Base-by-base conservation (phyloP, 345 rosid genomes). In the Populus deltoides region DNA sequence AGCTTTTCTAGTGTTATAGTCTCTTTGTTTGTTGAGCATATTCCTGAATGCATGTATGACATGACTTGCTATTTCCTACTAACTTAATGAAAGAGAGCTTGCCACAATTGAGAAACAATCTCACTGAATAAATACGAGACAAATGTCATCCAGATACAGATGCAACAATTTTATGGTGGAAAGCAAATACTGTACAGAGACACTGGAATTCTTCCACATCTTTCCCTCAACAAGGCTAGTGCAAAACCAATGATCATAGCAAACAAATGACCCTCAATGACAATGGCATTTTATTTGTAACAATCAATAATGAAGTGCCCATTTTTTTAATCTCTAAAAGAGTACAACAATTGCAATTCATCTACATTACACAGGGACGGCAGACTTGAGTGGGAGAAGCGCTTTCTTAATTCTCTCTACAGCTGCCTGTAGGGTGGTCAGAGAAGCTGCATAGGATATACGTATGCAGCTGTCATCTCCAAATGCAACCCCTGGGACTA, bases 401-500 rank as follows among this genome's bases (percentile, higher is more conserved):
- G 97, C 98, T 79, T 90, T 86, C 87, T 82, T 94, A 68, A 96
- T 92, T 82, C 94, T 90, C 85, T 84, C 90, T 6, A 87, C 93
- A n/a, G 98, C 99, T 2, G 83, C 92, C 83, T 85, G 91, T 68
- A 96, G 78, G 69, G 91, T 88, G 18, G 90, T 73, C 27, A 92
- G 91, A 61, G 99, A 94, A 68, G 92, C 93, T 0, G 98, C 99
- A 41, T 92, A 96, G 8, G 99, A 94, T 74, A 96, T 92, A 20
- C 97, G 88, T 79, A 92, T 86, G 88, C 99, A 96, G 41, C 41
- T 89, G 73, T 96, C 94, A 8, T 96, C 97, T 71, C 98, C 99
- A n/a, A 94, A 96, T 61, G 99, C 99, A 77, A 89, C 97, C 49
- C 99, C 98, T 0, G 99, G 99, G 67, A 96, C 98, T 79, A 94